Evolutionary conservation across 129 eudicot genomes (phyloP).

Genomic region (Oenanthe sinensis): DNA sequence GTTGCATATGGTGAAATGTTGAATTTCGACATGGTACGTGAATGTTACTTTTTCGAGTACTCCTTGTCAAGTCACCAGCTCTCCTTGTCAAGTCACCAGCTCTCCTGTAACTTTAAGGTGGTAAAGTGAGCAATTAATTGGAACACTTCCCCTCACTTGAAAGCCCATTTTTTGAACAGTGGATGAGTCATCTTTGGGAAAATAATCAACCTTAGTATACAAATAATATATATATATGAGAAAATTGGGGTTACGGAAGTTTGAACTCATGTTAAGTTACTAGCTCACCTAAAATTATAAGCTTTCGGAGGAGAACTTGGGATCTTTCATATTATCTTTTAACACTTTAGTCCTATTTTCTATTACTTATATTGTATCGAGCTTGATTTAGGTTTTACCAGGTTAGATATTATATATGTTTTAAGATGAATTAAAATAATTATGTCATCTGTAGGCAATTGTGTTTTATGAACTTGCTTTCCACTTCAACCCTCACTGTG

Average conservation of each 20-base stretch:
- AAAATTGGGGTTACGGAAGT: not conserved
- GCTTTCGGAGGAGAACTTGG: not conserved
- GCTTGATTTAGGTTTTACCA: not conserved
- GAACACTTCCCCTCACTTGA: not conserved
- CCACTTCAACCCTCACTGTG: constrained; percentile 99
- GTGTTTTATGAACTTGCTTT: constrained; percentile 97
- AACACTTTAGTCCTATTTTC: not conserved
- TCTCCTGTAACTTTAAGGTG: not conserved
- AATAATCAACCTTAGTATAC: not conserved
- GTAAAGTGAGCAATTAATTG: not conserved
- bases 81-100: not conserved
- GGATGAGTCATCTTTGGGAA: not conserved
- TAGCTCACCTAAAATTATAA: no score
- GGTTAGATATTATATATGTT: constrained; percentile 1
- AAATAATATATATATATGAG: not conserved
- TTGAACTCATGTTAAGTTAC: not conserved
- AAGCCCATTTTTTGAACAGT: not conserved
- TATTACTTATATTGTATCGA: not conserved
- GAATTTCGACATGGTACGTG: constrained; percentile 87
- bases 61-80: not conserved
- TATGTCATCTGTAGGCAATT: constrained; percentile 58
- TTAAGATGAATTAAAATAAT: not conserved
- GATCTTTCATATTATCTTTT: no score
- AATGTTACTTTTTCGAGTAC: not conserved
- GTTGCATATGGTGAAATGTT: constrained; percentile 99